phyloP scores from a whole-genome alignment of 2,329 filamentous ascomycete species.

The Neocatenulostroma microsporum region DNA sequence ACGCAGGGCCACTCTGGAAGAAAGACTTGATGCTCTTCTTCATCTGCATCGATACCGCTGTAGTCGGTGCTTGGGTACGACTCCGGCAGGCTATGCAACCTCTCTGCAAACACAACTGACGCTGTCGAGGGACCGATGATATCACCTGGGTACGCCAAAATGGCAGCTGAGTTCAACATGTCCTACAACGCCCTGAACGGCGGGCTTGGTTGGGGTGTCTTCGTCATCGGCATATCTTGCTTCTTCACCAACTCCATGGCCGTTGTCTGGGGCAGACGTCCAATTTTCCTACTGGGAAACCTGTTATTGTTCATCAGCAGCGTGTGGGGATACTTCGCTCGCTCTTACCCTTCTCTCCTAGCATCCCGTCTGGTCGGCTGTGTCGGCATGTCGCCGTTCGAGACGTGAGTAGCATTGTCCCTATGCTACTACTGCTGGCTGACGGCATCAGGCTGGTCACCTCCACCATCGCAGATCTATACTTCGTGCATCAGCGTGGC shows the following conservation, averaged over 20 bases:
- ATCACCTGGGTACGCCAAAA: slow-evolving; percentile 6
- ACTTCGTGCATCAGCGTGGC: slow-evolving; percentile 9
- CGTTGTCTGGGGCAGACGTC: slow-evolving; percentile 5
- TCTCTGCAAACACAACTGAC: neutral
- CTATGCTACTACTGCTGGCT: too few relatives aligned
- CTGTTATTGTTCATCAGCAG: slow-evolving; percentile 7
- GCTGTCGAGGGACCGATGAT: slow-evolving; percentile 7
- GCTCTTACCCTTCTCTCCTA: slow-evolving; percentile 4
- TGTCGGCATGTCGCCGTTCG: slow-evolving; percentile 9
- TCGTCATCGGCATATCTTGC: slow-evolving; percentile 8
- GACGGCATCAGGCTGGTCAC: slow-evolving; percentile 5
- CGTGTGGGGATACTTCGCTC: slow-evolving; percentile 8
- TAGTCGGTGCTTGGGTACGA: slow-evolving; percentile 8
- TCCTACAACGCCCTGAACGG: slow-evolving; percentile 9
- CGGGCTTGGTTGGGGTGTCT: slow-evolving; percentile 9
- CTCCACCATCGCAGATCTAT: slow-evolving; percentile 7
- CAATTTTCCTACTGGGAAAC: slow-evolving; percentile 8
- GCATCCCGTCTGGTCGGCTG: slow-evolving; percentile 7
- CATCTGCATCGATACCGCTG: slow-evolving; percentile 8
- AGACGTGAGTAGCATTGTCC: slow-evolving; percentile 3
- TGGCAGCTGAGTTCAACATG: slow-evolving; percentile 5
- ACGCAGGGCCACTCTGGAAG: slow-evolving; percentile 9
- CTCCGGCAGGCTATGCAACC: too few relatives aligned
- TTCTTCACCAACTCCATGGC: slow-evolving; percentile 7
- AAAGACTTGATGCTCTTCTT: slow-evolving; percentile 9